Percentiles rank a stretch among this genome's conserved stretches.
Evolutionary conservation across 176 grass and related monocot species (phyloP).

Genomic region (Hyparrhenia diplandra): DNA sequence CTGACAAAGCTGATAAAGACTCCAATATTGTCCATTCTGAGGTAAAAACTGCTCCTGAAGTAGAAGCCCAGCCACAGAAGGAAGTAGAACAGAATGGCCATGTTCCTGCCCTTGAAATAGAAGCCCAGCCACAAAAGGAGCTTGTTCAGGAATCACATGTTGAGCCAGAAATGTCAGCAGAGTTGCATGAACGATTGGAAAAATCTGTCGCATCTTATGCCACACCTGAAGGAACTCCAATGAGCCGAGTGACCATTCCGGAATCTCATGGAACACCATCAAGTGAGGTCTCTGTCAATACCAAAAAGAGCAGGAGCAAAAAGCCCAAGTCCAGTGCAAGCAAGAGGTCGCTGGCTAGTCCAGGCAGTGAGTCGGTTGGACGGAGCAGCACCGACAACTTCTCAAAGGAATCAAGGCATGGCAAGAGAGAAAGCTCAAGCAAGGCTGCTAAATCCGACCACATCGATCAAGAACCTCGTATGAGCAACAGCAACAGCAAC

Average conservation of each 20-base stretch:
- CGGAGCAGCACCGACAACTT: conserved; percentile 59
- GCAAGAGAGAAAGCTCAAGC: conserved; percentile 44
- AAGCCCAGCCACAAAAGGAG: conserved; percentile 3
- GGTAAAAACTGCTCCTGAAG: conserved; percentile 9
- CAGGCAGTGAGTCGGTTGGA: conserved; percentile 57
- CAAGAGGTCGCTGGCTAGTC: conserved; percentile 56
- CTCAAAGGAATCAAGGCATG: conserved; percentile 51
- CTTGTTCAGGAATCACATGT: conserved; percentile 32
- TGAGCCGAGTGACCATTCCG: conserved; percentile 41
- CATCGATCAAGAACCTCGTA: conserved; percentile 62
- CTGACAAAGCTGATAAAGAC: conserved; percentile 25
- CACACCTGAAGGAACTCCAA: conserved; percentile 64
- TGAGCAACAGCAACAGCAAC: conserved; percentile 78
- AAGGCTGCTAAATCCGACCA: conserved; percentile 43
- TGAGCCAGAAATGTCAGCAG: conserved; percentile 20
- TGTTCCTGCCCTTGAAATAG: neutral
- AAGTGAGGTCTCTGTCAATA: conserved; percentile 81
- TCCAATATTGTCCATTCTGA: conserved; percentile 28
- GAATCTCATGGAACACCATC: conserved; percentile 81
- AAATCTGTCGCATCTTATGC: conserved; percentile 33
- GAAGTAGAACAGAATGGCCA: conserved; percentile 23
- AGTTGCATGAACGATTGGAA: conserved; percentile 37
- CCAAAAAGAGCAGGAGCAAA: conserved; percentile 58
- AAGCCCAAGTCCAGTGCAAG: conserved; percentile 44
- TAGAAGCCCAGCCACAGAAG: conserved; percentile 8